Evolutionary conservation across 2,329 filamentous ascomycete species (phyloP).

Genomic region (Clathrospora elynae): DNA sequence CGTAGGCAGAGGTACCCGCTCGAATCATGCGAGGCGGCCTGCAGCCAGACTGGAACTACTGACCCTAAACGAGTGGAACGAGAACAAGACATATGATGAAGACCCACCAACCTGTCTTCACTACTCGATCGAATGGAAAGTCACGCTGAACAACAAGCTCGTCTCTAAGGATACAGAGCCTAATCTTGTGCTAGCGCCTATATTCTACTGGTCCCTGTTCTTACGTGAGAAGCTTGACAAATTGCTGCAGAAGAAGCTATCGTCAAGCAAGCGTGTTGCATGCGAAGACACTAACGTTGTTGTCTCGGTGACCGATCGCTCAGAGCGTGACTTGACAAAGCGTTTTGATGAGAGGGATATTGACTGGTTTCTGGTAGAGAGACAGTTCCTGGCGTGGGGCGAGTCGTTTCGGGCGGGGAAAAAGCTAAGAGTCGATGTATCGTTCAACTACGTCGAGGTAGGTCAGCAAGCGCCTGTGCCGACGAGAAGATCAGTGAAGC

Average conservation of each 20-base stretch:
- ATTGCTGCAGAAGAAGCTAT: conserved; percentile 17
- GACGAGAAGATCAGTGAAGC: conserved; percentile 6
- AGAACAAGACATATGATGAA: conserved; percentile 22
- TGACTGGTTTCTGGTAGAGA: conserved; percentile 38
- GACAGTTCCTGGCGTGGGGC: conserved; percentile 27
- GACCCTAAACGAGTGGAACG: conserved; percentile 19
- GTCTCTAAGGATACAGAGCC: conserved; percentile 34
- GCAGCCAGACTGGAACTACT: conserved; percentile 11
- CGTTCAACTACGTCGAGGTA: conserved; percentile 40
- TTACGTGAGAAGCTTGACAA: conserved; percentile 14
- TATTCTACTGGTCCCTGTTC: conserved; percentile 13
- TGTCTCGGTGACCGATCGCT: conserved; percentile 29
- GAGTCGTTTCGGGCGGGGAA: conserved; percentile 28
- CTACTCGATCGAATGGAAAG: conserved; percentile 37
- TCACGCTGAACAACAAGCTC: conserved; percentile 28
- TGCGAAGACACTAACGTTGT: conserved; percentile 23
- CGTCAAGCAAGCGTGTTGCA: conserved; percentile 9
- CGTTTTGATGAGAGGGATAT: conserved; percentile 35
- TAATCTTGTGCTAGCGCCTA: conserved; percentile 30
- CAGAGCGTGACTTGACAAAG: conserved; percentile 37
- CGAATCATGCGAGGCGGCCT: conserved; percentile 2
- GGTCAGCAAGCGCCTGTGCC: not conserved
- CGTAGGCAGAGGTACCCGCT: not conserved
- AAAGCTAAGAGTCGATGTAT: conserved; percentile 37
- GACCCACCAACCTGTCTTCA: conserved; percentile 28